Base-by-base conservation (phyloP, 805 yeast species). In the Yarrowia sp. region DNA sequence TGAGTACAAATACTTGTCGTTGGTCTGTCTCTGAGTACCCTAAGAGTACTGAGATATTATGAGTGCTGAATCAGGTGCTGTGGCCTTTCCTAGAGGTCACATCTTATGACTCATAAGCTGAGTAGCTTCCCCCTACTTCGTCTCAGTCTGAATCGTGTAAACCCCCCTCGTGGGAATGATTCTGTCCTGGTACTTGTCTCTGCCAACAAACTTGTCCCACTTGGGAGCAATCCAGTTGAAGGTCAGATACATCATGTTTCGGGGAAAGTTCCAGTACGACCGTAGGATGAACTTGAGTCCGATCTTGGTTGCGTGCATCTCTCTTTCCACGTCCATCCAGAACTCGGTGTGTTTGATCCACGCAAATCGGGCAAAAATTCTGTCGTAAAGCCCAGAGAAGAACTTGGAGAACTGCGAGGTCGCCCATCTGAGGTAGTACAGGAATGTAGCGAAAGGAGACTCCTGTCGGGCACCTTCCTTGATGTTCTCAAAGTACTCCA, bases 161-260 rank as follows among this genome's bases (percentile, higher is more conserved):
- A 26, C 38, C 2, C 16, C 32, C 1, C n/a, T 10, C 7, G 64
- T 58, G 26, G 64, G 64, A 26, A 58, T 46, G 5, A 58, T 12
- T 15, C 64, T 41, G 15, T 11, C 40, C 49, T 58, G 64, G 49
- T 43, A 59, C 36, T 52, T 63, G 32, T 77, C 76, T 22, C 82
- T 83, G n/a, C 97, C 97, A 69, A 91, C 82, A 75, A 91, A 90
- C 45, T 76, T 76, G 74, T 89, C 87, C 97, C 97, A 94, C 76
- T 85, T 82, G 48, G 82, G 79, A 69, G 83, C 84, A 45, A 85
- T 56, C 70, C 86, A 81, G 68, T 82, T 79, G 61, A 92, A 72
- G 10, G 79, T 72, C 68, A 86, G 72, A 45, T 84, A 82, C 79
- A 84, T 86, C 0, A 90, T 49, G 68, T 87, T 84, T 68, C 81